A percentile compares a stretch with the other conserved stretches of the same genome.
phyloP scores from a whole-genome alignment of 2,329 filamentous ascomycete genomes.

The Daldinia eschscholtzii region DNA sequence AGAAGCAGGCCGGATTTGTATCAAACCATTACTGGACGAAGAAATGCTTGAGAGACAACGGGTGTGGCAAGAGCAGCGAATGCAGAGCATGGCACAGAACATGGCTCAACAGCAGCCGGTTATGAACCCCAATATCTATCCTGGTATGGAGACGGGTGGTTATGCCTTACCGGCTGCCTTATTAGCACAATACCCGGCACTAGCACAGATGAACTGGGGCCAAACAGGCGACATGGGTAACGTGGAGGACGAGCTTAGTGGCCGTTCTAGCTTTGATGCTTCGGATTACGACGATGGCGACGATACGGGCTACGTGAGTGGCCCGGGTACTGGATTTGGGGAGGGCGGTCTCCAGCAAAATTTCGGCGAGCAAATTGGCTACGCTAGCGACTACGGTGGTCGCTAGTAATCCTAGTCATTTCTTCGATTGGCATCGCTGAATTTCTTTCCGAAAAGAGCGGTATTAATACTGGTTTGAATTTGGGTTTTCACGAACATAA shows the following conservation, averaged over 20 bases:
- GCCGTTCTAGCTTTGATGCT: constrained; percentile 84
- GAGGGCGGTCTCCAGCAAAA: constrained; percentile 68
- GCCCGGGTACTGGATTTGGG: constrained; percentile 70
- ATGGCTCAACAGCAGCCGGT: constrained; percentile 64
- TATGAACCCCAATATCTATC: constrained; percentile 65
- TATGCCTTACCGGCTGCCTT: constrained; percentile 87
- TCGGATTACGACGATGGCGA: constrained; percentile 83
- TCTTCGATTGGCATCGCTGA: neutral
- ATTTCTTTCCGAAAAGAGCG: constrained; percentile 10
- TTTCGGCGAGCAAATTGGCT: constrained; percentile 65
- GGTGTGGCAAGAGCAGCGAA: constrained; percentile 78
- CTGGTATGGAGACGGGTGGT: constrained; percentile 71
- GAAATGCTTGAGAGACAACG: constrained; percentile 87
- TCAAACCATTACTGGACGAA: constrained; percentile 96
- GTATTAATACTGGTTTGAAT: constrained; percentile 23
- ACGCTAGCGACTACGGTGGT: constrained; percentile 66
- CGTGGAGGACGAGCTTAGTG: constrained; percentile 83
- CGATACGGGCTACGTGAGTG: constrained; percentile 75
- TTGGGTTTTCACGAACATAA: constrained; percentile 27
- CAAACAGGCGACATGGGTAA: constrained; percentile 70
- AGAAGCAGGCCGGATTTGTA: constrained; percentile 94
- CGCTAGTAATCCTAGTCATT: constrained; percentile 47
- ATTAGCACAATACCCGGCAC: constrained; percentile 89
- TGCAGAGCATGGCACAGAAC: constrained; percentile 69
- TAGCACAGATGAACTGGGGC: constrained; percentile 91